Percentiles rank a stretch among this genome's conserved stretches.
These are phyloP conservation scores for Penicillium expansum DNA, from an alignment of 2,329 filamentous ascomycete species.

Conservation along the genomic window DNA sequence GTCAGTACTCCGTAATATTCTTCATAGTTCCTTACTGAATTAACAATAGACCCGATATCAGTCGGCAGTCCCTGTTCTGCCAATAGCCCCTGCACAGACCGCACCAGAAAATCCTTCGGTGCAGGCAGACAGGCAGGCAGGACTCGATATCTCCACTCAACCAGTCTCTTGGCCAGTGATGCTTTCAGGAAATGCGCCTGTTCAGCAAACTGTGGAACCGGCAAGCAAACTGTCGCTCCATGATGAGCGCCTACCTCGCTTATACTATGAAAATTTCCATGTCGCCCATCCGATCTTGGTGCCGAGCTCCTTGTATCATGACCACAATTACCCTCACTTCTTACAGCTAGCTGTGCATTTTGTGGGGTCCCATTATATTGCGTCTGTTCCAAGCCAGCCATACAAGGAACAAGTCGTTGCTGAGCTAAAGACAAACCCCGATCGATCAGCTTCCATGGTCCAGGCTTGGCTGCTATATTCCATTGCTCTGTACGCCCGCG, in stretches of 20 bases:
- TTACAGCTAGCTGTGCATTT: constrained; percentile 52
- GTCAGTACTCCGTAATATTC: constrained; percentile 4
- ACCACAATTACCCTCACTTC: constrained; percentile 44
- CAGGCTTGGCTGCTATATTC: constrained; percentile 40
- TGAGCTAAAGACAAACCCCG: constrained; percentile 23
- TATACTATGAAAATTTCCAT: constrained; percentile 55
- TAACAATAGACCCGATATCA: constrained; percentile 7
- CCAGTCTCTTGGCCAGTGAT: constrained; percentile 23
- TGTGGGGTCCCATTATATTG: constrained; percentile 52
- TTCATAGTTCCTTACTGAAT: neutral
- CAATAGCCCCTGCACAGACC: constrained; percentile 11
- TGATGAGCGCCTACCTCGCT: constrained; percentile 41
- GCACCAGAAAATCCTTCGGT: constrained; percentile 19
- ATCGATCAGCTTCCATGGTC: constrained; percentile 35
- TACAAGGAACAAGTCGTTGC: constrained; percentile 29
- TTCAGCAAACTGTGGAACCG: constrained; percentile 15
- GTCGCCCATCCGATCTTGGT: constrained; percentile 55
- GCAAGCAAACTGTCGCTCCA: constrained; percentile 16
- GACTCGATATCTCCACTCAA: constrained; percentile 19
- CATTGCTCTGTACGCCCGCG: constrained; percentile 35
- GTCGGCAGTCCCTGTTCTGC: constrained; percentile 9
- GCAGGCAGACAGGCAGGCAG: constrained; percentile 13
- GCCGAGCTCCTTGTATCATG: constrained; percentile 41
- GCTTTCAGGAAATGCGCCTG: constrained; percentile 17
- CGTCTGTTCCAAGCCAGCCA: constrained; percentile 25